phyloP scores from a whole-genome alignment of 208 protist genomes.

The Trichomonas vaginalis region DNA sequence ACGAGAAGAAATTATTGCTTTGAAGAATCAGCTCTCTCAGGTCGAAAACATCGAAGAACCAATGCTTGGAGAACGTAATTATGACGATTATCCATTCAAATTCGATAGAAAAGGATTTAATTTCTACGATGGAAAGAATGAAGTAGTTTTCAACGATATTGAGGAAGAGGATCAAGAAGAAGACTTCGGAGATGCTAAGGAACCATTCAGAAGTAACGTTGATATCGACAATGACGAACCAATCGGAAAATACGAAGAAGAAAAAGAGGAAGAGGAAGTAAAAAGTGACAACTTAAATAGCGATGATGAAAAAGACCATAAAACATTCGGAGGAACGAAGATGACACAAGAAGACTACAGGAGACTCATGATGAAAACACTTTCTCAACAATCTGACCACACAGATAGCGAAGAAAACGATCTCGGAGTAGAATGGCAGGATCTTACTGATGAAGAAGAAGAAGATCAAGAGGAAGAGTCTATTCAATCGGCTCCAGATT shows the following conservation, averaged over 20 bases:
- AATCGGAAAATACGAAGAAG: background rate
- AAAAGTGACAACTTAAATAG: background rate
- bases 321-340: background rate
- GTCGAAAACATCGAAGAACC: background rate
- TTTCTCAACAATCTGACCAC: background rate
- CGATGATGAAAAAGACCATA: background rate
- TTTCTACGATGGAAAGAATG: background rate
- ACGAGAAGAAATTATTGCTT: background rate
- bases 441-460: background rate
- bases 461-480: background rate
- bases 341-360: background rate
- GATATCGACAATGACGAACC: background rate
- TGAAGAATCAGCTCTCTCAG: background rate
- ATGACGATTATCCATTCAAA: background rate
- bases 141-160: background rate
- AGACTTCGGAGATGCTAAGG: background rate
- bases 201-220: background rate
- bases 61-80: background rate
- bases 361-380: background rate
- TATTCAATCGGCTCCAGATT: too few relatives aligned
- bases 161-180: background rate
- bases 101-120: background rate
- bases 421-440: background rate
- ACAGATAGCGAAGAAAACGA: background rate
- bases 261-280: background rate